Conservation (phyloP, 2,329 filamentous ascomycete genomes). For the Alternaria postmessia region DNA sequence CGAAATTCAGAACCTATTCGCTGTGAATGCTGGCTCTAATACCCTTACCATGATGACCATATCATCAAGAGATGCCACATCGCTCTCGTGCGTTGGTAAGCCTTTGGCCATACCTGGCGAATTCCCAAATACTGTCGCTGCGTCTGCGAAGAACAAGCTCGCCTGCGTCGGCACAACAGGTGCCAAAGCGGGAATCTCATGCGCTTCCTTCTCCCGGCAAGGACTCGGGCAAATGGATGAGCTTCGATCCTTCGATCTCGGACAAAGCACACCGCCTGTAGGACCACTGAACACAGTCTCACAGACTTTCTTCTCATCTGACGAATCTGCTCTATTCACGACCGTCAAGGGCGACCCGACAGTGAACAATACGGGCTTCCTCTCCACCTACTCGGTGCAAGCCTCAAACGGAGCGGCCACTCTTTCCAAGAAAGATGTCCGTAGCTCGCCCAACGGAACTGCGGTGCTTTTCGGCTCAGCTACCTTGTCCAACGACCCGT, state of each 20-base stretch:
- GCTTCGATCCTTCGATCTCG: slow-evolving; percentile 56
- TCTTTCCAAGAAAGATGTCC: slow-evolving; percentile 31
- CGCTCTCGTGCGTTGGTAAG: slow-evolving; percentile 42
- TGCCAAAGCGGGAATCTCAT: slow-evolving; percentile 49
- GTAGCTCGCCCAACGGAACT: slow-evolving; percentile 62
- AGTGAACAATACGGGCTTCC: slow-evolving; percentile 64
- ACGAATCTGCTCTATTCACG: slow-evolving; percentile 61
- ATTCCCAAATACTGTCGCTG: slow-evolving; percentile 52
- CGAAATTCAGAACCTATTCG: slow-evolving; percentile 59
- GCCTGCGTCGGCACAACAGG: slow-evolving; percentile 52
- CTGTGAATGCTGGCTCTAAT: slow-evolving; percentile 57
- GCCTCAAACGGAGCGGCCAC: background rate
- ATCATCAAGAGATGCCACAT: slow-evolving; percentile 37
- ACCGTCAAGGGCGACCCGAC: slow-evolving; percentile 69
- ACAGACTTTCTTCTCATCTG: slow-evolving; percentile 66
- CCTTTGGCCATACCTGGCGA: slow-evolving; percentile 47
- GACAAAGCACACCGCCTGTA: slow-evolving; percentile 65
- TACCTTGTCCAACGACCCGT: slow-evolving; percentile 53
- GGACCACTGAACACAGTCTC: slow-evolving; percentile 68
- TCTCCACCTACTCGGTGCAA: slow-evolving; percentile 61
- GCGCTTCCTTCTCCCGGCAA: slow-evolving; percentile 39
- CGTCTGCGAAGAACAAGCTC: slow-evolving; percentile 46
- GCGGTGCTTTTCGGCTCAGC: slow-evolving; percentile 65
- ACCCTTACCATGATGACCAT: slow-evolving; percentile 51
- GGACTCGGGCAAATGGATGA: slow-evolving; percentile 47